Conservation (phyloP, 2,329 filamentous ascomycete genomes). For the Cladosporium halotolerans region DNA sequence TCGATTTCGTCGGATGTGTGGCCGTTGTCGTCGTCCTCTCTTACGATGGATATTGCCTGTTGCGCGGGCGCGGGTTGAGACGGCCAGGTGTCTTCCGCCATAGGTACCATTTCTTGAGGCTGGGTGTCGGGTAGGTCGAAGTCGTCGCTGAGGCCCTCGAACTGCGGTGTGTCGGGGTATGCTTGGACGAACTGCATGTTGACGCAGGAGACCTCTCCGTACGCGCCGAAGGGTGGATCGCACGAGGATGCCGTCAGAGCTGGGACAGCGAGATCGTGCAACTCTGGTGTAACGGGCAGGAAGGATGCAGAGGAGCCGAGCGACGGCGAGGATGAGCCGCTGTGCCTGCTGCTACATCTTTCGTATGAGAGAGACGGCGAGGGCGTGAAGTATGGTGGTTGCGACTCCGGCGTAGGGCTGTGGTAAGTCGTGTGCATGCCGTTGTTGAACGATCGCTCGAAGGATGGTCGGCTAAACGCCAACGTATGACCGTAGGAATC, state of each 20-base stretch:
- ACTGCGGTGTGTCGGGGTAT: background rate
- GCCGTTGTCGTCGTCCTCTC: background rate
- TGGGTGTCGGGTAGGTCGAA: background rate
- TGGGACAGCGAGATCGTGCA: background rate
- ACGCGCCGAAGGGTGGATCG: background rate
- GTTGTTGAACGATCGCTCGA: background rate
- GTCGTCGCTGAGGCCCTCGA: background rate
- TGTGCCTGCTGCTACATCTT: background rate
- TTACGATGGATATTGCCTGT: background rate
- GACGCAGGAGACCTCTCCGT: background rate
- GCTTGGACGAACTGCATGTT: constrained; percentile 1
- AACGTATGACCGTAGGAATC: background rate
- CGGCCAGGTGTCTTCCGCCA: background rate
- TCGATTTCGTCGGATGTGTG: background rate
- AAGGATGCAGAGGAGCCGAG: background rate
- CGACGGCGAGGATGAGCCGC: background rate
- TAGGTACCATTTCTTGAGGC: background rate
- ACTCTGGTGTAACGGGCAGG: background rate
- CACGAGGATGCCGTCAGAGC: background rate
- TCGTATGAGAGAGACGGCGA: background rate
- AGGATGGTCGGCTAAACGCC: background rate
- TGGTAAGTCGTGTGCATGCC: background rate
- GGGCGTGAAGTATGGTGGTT: constrained; percentile 3
- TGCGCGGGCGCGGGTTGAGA: background rate
- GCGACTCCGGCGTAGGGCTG: background rate